Conservation (phyloP, 768 basidiomycete genomes). For the Boletus fagicola region DNA sequence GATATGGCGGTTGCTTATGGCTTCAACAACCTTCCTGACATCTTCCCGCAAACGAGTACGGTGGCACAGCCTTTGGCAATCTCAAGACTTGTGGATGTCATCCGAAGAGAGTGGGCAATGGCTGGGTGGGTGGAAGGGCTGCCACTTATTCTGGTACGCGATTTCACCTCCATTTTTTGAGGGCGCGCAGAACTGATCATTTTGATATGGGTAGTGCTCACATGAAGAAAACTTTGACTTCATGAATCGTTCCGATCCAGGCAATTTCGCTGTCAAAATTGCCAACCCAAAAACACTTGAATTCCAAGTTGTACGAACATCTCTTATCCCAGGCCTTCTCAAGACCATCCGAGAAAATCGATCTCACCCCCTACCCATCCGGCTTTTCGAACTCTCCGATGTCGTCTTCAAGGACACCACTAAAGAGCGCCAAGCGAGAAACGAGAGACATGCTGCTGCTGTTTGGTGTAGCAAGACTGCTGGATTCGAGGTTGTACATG, state of each 20-base stretch:
- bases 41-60: conserved; percentile 91
- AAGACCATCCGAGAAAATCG: conserved; percentile 98
- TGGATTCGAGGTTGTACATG: conserved; percentile 96
- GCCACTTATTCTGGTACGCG: conserved; percentile 81
- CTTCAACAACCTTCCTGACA: conserved; percentile 92
- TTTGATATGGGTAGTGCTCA: conserved; percentile 65
- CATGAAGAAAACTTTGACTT: conserved; percentile 98
- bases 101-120: conserved; percentile 88
- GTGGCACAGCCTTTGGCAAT: conserved; percentile 90
- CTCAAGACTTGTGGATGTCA: conserved; percentile 84
- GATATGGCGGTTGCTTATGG: conserved; percentile 98
- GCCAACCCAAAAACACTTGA: conserved; percentile 97
- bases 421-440: conserved; percentile 81
- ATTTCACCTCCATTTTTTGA: background rate
- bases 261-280: conserved; percentile 79
- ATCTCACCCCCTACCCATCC: conserved; percentile 87
- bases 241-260: conserved; percentile 84
- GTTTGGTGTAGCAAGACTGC: conserved; percentile 97
- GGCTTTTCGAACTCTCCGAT: conserved; percentile 92
- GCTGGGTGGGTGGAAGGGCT: conserved; percentile 96
- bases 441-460: conserved; percentile 84
- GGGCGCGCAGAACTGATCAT: conserved; percentile 4
- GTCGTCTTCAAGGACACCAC: conserved; percentile 83
- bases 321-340: conserved; percentile 90
- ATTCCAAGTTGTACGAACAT: conserved; percentile 97